Conservation (phyloP, 2,329 filamentous ascomycete species). For the Zymoseptoria crescenta region DNA sequence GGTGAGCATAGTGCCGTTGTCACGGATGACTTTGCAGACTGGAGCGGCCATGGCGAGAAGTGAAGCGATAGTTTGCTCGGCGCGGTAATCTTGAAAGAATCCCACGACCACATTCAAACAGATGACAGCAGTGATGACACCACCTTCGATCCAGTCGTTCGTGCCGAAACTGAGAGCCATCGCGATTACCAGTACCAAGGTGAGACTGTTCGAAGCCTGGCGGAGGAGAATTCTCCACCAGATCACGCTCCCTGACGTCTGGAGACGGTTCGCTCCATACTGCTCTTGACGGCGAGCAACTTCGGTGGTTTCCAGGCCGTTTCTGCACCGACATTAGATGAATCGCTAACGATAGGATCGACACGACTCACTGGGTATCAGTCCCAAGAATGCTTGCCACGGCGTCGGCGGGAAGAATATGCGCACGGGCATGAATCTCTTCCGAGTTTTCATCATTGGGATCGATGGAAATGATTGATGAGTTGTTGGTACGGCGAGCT, state of each 20-base stretch:
- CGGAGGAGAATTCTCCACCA: slow-evolving; percentile 29
- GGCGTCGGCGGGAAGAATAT: slow-evolving; percentile 12
- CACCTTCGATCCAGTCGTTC: slow-evolving; percentile 53
- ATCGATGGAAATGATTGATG: slow-evolving; percentile 10
- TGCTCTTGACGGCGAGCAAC: slow-evolving; percentile 17
- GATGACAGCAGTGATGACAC: slow-evolving; percentile 52
- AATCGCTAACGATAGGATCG: background rate
- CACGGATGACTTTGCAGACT: slow-evolving; percentile 48
- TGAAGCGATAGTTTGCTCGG: slow-evolving; percentile 51
- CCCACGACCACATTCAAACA: slow-evolving; percentile 52
- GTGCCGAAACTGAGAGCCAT: slow-evolving; percentile 54
- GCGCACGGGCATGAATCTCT: slow-evolving; percentile 15
- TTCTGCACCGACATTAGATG: slow-evolving; percentile 8
- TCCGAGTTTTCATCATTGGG: slow-evolving; percentile 6
- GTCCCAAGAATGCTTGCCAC: slow-evolving; percentile 16
- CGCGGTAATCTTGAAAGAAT: slow-evolving; percentile 53
- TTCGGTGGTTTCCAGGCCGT: slow-evolving; percentile 19
- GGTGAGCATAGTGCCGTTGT: slow-evolving; percentile 42
- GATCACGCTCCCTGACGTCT: slow-evolving; percentile 22
- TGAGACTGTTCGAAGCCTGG: slow-evolving; percentile 33
- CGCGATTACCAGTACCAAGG: slow-evolving; percentile 44
- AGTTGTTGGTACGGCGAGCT: slow-evolving; percentile 18
- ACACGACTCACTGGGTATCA: slow-evolving; percentile 12
- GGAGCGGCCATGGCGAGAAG: slow-evolving; percentile 50
- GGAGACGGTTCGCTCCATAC: slow-evolving; percentile 26